Percentiles rank a stretch among this genome's conserved stretches.
These are phyloP conservation scores for Kodamaea kaohsiungensis DNA, from an alignment of 805 yeast genomes.

Conservation along the genomic window DNA sequence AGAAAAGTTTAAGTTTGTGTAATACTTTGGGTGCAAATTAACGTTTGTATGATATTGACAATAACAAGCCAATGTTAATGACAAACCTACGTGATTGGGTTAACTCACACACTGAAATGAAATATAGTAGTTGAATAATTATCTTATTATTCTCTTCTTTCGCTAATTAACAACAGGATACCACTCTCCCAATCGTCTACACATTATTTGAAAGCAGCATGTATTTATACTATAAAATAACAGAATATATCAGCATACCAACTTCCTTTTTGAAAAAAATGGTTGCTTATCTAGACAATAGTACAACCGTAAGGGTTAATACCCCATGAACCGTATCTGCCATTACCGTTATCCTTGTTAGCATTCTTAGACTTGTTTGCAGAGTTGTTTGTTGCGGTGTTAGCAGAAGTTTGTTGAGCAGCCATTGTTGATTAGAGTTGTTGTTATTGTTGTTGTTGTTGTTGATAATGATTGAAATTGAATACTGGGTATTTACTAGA, in stretches of 20 bases:
- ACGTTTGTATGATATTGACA: no score
- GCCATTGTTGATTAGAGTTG: background rate
- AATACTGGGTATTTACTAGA: background rate
- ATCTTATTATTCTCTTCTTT: no score
- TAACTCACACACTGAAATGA: no score
- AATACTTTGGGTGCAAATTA: no score
- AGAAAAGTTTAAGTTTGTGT: no score
- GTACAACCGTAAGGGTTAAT: background rate
- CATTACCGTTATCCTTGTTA: background rate
- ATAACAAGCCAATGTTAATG: no score
- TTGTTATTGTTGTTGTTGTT: background rate
- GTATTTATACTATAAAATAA: background rate
- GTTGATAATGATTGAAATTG: background rate
- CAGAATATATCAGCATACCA: background rate
- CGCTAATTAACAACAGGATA: no score
- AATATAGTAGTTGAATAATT: no score
- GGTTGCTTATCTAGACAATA: background rate
- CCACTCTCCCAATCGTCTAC: background rate
- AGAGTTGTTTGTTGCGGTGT: background rate
- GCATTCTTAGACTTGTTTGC: background rate
- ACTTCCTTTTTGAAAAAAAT: background rate
- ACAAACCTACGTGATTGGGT: no score
- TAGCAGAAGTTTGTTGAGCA: constrained; percentile 2
- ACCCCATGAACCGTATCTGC: background rate
- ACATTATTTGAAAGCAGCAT: background rate